phyloP scores from a whole-genome alignment of 2,329 filamentous ascomycete species.

The Bipolaris gigantea region DNA sequence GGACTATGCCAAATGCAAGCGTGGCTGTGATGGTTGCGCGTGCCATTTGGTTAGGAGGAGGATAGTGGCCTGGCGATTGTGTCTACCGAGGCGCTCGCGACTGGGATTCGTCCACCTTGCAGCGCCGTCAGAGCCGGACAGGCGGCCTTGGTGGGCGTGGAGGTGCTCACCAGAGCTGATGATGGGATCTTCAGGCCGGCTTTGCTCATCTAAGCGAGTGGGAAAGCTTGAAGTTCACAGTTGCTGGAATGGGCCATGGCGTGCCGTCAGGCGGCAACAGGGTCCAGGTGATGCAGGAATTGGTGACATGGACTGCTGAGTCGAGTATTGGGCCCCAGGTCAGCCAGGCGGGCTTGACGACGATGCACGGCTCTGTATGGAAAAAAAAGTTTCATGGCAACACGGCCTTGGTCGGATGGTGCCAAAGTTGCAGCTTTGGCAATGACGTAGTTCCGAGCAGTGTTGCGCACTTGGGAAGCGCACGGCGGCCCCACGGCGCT shows the following conservation, averaged over 20 bases:
- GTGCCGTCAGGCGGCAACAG: conserved; percentile 10
- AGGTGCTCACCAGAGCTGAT: conserved; percentile 1
- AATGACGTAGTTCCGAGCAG: conserved; percentile 2
- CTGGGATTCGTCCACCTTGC: neutral
- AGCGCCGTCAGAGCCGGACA: neutral
- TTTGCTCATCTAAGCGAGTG: neutral
- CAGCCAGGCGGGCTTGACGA: conserved; percentile 7
- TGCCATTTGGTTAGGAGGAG: neutral
- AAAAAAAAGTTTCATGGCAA: neutral
- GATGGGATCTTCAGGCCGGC: neutral
- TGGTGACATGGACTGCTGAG: conserved; percentile 32
- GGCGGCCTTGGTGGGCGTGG: conserved; percentile 1
- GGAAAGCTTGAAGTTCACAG: neutral
- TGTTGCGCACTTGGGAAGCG: neutral
- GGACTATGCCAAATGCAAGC: neutral
- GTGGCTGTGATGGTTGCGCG: neutral
- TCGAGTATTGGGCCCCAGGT: conserved; percentile 29
- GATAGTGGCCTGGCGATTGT: neutral
- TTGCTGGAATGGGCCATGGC: conserved; percentile 6
- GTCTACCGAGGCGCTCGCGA: neutral
- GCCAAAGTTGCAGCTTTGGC: neutral
- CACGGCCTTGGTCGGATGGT: neutral
- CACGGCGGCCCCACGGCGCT: neutral
- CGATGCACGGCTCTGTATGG: neutral
- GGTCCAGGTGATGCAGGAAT: conserved; percentile 22